Conservation (phyloP, 106 monocot species). For the Dactylorhiza incarnata region DNA sequence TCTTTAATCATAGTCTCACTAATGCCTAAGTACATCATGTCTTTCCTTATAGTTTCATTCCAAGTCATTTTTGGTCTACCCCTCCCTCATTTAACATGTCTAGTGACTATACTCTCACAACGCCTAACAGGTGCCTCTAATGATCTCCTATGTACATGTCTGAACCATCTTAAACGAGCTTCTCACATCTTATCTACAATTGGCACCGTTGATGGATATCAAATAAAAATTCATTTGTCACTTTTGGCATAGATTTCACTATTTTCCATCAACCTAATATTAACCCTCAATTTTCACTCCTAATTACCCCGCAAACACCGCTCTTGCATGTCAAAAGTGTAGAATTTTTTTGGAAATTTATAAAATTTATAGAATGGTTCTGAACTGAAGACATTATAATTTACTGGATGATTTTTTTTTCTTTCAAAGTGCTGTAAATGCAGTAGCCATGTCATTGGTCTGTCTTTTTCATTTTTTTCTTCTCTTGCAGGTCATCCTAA, state of each 20-base stretch:
- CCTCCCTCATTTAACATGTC: no score
- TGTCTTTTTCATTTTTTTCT: background rate
- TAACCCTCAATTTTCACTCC: background rate
- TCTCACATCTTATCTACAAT: no score
- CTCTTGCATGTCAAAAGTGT: background rate
- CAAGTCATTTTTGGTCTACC: no score
- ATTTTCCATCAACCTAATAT: background rate
- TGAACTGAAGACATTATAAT: background rate
- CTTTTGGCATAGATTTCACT: background rate
- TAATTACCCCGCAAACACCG: background rate
- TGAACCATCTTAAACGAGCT: no score
- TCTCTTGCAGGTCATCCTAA: conserved; percentile 62
- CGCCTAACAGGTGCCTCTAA: no score
- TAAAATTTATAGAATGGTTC: background rate
- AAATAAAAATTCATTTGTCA: background rate
- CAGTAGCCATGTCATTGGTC: background rate
- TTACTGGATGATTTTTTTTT: background rate
- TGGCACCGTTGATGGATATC: background rate
- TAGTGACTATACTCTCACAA: no score
- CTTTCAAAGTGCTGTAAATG: background rate
- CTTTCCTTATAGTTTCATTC: no score
- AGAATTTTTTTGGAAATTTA: background rate
- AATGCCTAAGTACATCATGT: no score
- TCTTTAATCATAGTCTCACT: no score
- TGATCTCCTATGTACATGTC: no score